Conservation (phyloP, 2,329 filamentous ascomycete species). For the Bretziella fagacearum region DNA sequence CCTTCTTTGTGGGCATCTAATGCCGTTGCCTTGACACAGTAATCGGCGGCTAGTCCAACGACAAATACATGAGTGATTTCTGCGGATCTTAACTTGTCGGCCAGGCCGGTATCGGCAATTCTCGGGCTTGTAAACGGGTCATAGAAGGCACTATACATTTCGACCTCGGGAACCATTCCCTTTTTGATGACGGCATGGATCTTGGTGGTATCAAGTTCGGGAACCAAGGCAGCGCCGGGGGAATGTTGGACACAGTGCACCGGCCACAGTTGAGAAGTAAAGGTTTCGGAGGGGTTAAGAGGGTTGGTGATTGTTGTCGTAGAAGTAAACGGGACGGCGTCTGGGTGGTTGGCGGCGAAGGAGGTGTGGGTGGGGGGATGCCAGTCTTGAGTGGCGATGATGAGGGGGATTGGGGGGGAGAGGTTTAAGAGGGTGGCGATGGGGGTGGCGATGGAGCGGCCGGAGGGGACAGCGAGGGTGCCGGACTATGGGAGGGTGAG, state of each 20-base stretch:
- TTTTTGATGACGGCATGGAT: conserved; percentile 61
- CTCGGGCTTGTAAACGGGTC: conserved; percentile 53
- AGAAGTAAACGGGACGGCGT: conserved; percentile 50
- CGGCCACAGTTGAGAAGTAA: conserved; percentile 66
- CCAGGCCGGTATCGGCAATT: conserved; percentile 47
- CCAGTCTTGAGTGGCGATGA: conserved; percentile 75
- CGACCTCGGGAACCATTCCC: conserved; percentile 53
- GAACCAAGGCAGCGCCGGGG: conserved; percentile 53
- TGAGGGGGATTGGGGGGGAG: conserved; percentile 35
- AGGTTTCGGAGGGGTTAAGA: conserved; percentile 40
- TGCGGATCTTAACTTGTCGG: conserved; percentile 34
- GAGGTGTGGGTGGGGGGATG: conserved; percentile 74
- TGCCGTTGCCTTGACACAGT: conserved; percentile 72
- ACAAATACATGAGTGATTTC: conserved; percentile 60
- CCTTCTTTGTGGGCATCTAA: conserved; percentile 60
- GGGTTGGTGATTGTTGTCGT: conserved; percentile 50
- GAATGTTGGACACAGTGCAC: conserved; percentile 70
- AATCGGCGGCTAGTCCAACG: conserved; percentile 75
- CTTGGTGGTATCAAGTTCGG: conserved; percentile 44
- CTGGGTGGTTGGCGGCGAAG: conserved; percentile 63
- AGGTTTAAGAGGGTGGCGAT: conserved; percentile 60
- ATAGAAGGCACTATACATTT: conserved; percentile 90
- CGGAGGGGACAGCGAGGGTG: conserved; percentile 62
- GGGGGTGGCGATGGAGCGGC: conserved; percentile 48
- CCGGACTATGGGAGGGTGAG: conserved; percentile 37